Evolutionary conservation across 805 yeast genomes (phyloP), one percentile per base, ranked within the genome.

Genomic region (Myxozyma lipomycoides): DNA sequence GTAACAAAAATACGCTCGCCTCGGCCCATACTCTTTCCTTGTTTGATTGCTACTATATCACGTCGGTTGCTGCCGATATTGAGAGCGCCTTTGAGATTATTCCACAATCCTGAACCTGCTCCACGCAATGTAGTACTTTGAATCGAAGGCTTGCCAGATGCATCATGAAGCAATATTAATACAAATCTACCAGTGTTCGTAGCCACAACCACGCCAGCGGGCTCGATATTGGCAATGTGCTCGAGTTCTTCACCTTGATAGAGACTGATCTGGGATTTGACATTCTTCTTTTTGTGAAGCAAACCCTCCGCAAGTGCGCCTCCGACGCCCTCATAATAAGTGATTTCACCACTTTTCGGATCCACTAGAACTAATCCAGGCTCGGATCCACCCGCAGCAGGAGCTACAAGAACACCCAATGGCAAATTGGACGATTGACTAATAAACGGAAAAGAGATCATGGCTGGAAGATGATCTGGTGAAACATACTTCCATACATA

Each of bases 331-430:
- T 86, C 95, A 70, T 83, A 84, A 66, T 82, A 89, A 23, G 76
- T 75, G 43, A 85, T 67, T 18, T 66, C 62, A 0, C 96, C 95
- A 0, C 79, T 60, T 18, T 72, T 64, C 0, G 82, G 71, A 61
- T 83, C 79, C 19, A 86, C 73, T 4, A 83, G 76, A 4, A 84
- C 81, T 36, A 88, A 67, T 7, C 96, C 96, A 0, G 95, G 91
- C 45, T 74, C 74, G 2, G 64, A 52, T 21, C 69, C 62, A 2
- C 82, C 80, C 3, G 78, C 76, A 4, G 79, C 67, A 2, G 91
- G 82, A 9, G 74, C 63, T 1, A 86, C 78, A 34, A 86, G 65
- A 3, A 77, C 72, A 1, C 84, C 86, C 48, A 81, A 65, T 41
- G 43, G 63, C 15, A 46, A 28, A 10, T 50, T 45, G 9, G 35